Base-by-base conservation (phyloP, 768 basidiomycete genomes). In the Tricholoma bakamatsutake region DNA sequence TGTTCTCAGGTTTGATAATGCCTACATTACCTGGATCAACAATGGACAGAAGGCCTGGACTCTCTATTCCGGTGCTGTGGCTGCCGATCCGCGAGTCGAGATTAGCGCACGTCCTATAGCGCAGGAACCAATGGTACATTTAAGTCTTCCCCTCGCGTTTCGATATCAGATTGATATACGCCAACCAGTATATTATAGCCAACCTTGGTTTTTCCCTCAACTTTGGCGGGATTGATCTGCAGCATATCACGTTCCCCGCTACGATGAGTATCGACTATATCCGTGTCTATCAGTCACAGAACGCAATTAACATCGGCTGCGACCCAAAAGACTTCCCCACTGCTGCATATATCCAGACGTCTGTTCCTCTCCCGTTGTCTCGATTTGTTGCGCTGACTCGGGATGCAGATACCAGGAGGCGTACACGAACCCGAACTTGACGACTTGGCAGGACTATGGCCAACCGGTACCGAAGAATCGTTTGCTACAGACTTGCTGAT, bases 221-320 rank as follows among this genome's bases (percentile, higher is more conserved):
- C 62, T 90, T 90, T 66, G 88, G 85, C 13, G 73, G 67, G 7
- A 80, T 90, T 62, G 83, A 90, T 60, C 76, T 83, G 52, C 72
- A 73, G 5, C 61, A 80, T 37, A 64, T 90, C 28, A 67, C 69
- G 17, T 77, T 86, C 62, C 83, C 83, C 4, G 67, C 79, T 8
- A 75, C 73, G 27, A 85, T 94, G 87, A 73, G 73, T 53, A 72
- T 94, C 50, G 93, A 96, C 64, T 95, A 84, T 56, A 83, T 95
- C 55, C 81, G 93, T 1, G 88, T 96, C 6, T 88, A 87, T 60
- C 85, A 86, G 59, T 73, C 73, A 11, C 65, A 71, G 47, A 70
- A 78, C 57, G 63, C 71, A 4, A 66, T 73, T 35, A 83, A 83
- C 60, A 71, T 85, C 50, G 83, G 85, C 0, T 88, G 86, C 59